Conservation (phyloP, 176 grass and related monocot genomes). For the Lolium perenne region DNA sequence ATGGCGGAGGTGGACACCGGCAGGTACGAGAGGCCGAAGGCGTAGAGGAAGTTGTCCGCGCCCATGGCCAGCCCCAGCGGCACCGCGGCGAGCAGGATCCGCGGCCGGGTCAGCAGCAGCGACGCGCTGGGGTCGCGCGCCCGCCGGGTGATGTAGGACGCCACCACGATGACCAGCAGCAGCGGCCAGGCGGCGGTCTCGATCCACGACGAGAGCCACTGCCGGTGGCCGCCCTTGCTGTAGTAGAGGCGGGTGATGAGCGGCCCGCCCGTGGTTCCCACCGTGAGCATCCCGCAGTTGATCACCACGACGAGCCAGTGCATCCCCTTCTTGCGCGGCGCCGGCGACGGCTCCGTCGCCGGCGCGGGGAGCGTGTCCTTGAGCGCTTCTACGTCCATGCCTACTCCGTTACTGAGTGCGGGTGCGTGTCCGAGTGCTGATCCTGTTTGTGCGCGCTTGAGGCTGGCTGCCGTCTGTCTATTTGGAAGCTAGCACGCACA, state of each 20-base stretch:
- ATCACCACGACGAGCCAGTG: conserved; percentile 46
- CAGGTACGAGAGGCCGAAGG: conserved; percentile 65
- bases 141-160: conserved; percentile 44
- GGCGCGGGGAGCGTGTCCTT: conserved; percentile 5
- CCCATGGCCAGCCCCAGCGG: conserved; percentile 57
- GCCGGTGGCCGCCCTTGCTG: conserved; percentile 55
- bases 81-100: conserved; percentile 48
- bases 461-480: conserved; percentile 9
- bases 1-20: conserved; percentile 75
- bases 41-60: conserved; percentile 71
- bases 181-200: conserved; percentile 67
- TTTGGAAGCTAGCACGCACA: not conserved
- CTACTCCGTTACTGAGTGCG: not conserved
- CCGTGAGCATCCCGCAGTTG: conserved; percentile 57
- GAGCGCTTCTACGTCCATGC: conserved; percentile 54
- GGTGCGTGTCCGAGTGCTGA: not conserved
- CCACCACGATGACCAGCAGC: conserved; percentile 46
- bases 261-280: conserved; percentile 67
- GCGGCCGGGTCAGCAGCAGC: conserved; percentile 44
- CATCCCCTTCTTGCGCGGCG: conserved; percentile 16
- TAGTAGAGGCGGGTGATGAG: conserved; percentile 71
- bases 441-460: not conserved
- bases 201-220: conserved; percentile 67
- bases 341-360: not conserved
- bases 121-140: not conserved